Percentiles rank a stretch among this genome's conserved stretches.
phyloP scores from a whole-genome alignment of 805 yeast species.

The Saccharomyces kudriavzevii region DNA sequence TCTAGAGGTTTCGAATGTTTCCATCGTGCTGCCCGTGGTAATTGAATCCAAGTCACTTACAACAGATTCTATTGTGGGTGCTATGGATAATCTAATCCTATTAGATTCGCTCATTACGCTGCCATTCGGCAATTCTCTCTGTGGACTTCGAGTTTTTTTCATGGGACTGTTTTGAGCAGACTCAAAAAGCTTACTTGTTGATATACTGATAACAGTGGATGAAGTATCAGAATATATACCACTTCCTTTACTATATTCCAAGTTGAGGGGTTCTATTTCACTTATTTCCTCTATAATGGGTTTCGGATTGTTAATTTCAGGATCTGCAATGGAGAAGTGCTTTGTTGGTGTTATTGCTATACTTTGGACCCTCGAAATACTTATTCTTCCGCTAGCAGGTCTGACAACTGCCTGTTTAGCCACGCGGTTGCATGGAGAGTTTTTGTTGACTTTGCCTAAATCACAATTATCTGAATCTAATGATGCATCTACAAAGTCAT shows the following conservation, averaged over 20 bases:
- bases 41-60: slow-evolving; percentile 16
- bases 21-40: slow-evolving; percentile 8
- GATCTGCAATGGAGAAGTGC: not conserved
- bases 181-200: slow-evolving; percentile 19
- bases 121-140: not conserved
- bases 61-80: slow-evolving; percentile 27
- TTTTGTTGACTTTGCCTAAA: not conserved
- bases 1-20: slow-evolving; percentile 3
- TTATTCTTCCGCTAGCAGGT: slow-evolving; percentile 30
- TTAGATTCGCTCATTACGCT: not conserved
- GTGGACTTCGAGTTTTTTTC: slow-evolving; percentile 1
- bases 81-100: slow-evolving; percentile 13
- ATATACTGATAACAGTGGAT: slow-evolving; percentile 12
- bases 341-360: not conserved
- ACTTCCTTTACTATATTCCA: not conserved
- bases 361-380: slow-evolving; percentile 16
- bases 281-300: not conserved
- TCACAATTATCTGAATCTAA: slow-evolving; percentile 4
- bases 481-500: slow-evolving; percentile 5
- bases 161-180: slow-evolving; percentile 19
- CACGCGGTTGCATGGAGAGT: slow-evolving; percentile 1
- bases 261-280: not conserved
- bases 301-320: slow-evolving; percentile 1
- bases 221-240: not conserved
- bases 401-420: slow-evolving; percentile 13